Evolutionary conservation across 305 asterid species (phyloP), one percentile per base, ranked within the genome.

Genomic region (Solanum aculeatissimum): DNA sequence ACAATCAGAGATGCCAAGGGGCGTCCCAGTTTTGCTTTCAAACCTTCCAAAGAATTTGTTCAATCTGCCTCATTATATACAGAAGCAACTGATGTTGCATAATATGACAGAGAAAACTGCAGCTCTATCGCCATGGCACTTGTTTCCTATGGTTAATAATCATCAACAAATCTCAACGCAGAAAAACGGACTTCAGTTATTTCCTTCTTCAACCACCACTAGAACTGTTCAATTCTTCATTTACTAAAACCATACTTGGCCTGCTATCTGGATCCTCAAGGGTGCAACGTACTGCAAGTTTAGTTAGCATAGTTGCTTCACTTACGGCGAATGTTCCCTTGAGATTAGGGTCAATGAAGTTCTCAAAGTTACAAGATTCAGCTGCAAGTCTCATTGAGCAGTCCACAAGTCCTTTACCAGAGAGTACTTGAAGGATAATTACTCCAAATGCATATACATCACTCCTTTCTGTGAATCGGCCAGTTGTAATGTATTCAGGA

Each of bases 371-470:
- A 13, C 94, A 91, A 0, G 93, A 88, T 83, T 95, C 98, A 19
- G 98, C 98, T 29, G 97, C 98, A 7, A 55, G 78, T 74, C 95
- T 65, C 13, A 89, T 87, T 6, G 95, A 83, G 45, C 86, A 71
- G 9, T 94, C 87, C 38, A 95, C 93, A 75, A 85, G 88, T 35
- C 88, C 87, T 87, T 89, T 92, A 43, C 98, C 98, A 0, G 95
- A 92, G 12, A 97, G 92, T 18, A 97, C 83, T 86, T 97, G 99
- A 70, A 95, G 93, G 62, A 97, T 91, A 86, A 97, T 94, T 21
- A 97, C 97, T 29, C 99, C 99, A 42, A 88, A 97, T 12, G 98
- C 99, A 62, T 95, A 97, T 21, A 97, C 95, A 42, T 95, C 98
- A 27, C 98, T 97, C 90, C 92, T 97, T 89, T 94, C 97, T 1